Base-by-base conservation (phyloP, 2,329 filamentous ascomycete genomes). In the Neocatenulostroma microsporum region DNA sequence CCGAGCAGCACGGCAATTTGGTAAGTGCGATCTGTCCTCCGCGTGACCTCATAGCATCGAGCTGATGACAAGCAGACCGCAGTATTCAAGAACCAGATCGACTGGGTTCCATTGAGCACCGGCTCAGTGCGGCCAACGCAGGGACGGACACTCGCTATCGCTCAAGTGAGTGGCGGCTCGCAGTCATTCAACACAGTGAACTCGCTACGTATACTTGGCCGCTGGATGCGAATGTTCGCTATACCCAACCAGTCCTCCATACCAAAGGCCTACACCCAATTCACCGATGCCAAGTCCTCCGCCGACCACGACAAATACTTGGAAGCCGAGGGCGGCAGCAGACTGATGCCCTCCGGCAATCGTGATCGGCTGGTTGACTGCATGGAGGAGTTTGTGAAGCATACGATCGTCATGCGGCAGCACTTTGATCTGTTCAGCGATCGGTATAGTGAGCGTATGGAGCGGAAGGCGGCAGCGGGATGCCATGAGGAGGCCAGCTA, bases 361-460 rank as follows among this genome's bases (percentile, higher is more conserved):
- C 44, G 52, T 2, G 52, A 55, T 25, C 23, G 52, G 26, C 54
- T 34, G 3, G 49, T 55, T 1, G 52, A 55, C n/a, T 57, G 58
- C 44, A 80, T 80, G 71, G 78, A 82, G 59, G 79, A 82, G 55
- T 72, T 82, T 56, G 77, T 82, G 3, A 81, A 82, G 54, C 80
- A 78, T 49, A 81, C 75, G 0, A 67, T 82, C 19, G 44, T 82
- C 1, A 80, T 82, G 75, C 60, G 75, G 36, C 70, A 71, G 17
- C 72, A 79, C 46, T 69, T 79, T 44, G 68, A 68, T 18, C 55
- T 80, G 2, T 80, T 82, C 51, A 69, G 64, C 1, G 77, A 82
- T 58, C 64, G 78, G 7, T 80, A 63, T 42, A 81, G 78, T 52
- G 78, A 82, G 55, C 61, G 77, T 15, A 21, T 28, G 12, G 42